Base-by-base conservation (phyloP, 495 filamentous ascomycete species). In the Penicillium ucsense region DNA sequence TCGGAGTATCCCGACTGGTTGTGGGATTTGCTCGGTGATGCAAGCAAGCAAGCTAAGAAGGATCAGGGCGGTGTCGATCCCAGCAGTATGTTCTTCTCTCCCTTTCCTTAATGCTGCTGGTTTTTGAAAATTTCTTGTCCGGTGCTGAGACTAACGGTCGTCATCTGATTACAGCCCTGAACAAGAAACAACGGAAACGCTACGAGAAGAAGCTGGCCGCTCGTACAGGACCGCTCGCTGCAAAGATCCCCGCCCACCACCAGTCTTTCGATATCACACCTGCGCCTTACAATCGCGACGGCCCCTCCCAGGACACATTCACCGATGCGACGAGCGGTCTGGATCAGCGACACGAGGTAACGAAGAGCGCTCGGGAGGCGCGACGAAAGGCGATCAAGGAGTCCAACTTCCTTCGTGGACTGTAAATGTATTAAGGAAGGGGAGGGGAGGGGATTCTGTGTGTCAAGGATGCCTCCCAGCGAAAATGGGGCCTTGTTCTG, bases 1-100 rank as follows among this genome's bases (percentile, higher is more conserved):
- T 68, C 77, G 32, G 89, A 88, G 46, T 98, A 98, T 70, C 92
- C 92, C 10, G 76, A 72, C 8, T 98, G 92, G 92, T 68, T 98
- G 45, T 98, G 92, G 92, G 66, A 59, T 0, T 77, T 89, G 52
- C 68, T 96, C 28, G 78, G 79, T 11, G 69, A 76, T 61, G 60
- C 49, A 6, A 64, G 54, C 53, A 70, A 65, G 56, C 41, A 53
- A 28, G 28, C 39, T n/a, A 66, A 66, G 50, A 51, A 56, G 35
- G 63, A 64, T 38, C 64, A 60, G 56, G 69, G 65, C 28, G 70
- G 65, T 43, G 62, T 71, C 43, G 71, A 74, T 43, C 54, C 59
- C 11, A 70, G 60, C 57, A 88, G 90, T 95, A 80, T 51, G 86
- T 70, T 38, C 1, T 12, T n/a, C 27, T 47, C 29, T 34, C 28